phyloP scores from a whole-genome alignment of 345 rosid species.

The Eucalyptus erythrocorys region DNA sequence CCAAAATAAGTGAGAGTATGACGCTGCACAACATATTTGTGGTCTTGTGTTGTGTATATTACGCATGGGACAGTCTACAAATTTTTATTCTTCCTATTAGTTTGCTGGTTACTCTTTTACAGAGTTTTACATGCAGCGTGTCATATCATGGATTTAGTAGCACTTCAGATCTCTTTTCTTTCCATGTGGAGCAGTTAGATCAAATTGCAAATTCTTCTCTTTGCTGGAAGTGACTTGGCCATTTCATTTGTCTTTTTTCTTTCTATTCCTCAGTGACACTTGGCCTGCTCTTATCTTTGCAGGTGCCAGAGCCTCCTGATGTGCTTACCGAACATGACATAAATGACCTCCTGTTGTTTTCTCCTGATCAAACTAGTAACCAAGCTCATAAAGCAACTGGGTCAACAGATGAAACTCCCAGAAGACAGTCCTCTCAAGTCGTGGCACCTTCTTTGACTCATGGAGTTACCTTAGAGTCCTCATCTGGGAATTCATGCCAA shows the following conservation, averaged over 20 bases:
- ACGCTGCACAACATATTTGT: neutral
- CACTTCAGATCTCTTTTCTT: neutral
- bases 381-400: constrained; percentile 23
- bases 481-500: constrained; percentile 33
- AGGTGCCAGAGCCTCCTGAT: constrained; percentile 40
- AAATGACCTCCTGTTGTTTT: constrained; percentile 29
- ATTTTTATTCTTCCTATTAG: neutral
- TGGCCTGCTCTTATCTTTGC: neutral
- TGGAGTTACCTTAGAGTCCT: constrained; percentile 19
- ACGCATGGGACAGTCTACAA: neutral
- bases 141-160: neutral
- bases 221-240: neutral
- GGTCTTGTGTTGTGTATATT: neutral
- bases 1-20: neutral
- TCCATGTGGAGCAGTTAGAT: neutral
- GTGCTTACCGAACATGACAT: constrained; percentile 48
- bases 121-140: neutral
- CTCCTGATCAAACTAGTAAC: constrained; percentile 42
- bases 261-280: neutral
- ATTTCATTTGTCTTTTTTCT: neutral
- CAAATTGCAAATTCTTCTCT: neutral
- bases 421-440: constrained; percentile 27
- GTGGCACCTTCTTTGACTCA: constrained; percentile 27
- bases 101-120: neutral
- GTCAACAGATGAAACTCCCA: constrained; percentile 33